Percentiles rank a stretch among this genome's conserved stretches.
These are phyloP conservation scores for Suhomyces tanzawaensis DNA, from an alignment of 805 yeast genomes.

Conservation along the genomic window DNA sequence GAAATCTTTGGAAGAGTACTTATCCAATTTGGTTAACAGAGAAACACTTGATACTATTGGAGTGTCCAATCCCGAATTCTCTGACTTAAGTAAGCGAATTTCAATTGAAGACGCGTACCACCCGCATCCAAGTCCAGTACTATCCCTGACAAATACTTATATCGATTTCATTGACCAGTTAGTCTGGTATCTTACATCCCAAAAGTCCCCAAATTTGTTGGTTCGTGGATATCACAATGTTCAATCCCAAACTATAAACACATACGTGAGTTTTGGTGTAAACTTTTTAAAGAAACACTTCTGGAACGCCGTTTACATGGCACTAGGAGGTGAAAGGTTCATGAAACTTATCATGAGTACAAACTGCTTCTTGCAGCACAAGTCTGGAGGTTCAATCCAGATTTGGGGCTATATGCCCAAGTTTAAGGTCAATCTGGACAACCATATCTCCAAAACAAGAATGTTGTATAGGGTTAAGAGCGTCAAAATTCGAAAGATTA, in stretches of 20 bases:
- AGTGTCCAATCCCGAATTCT: no score
- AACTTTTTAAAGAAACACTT: slow-evolving; percentile 38
- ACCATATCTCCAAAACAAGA: slow-evolving; percentile 12
- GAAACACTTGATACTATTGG: no score
- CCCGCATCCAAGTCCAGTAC: no score
- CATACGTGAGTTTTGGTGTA: slow-evolving; percentile 29
- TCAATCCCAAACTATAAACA: slow-evolving; percentile 22
- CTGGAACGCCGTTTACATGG: slow-evolving; percentile 43
- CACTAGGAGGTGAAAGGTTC: slow-evolving; percentile 42
- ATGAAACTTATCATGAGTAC: slow-evolving; percentile 35
- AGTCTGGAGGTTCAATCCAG: slow-evolving; percentile 16
- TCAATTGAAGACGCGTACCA: no score
- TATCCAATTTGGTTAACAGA: no score
- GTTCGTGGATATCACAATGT: slow-evolving; percentile 36
- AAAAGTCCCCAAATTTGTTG: slow-evolving; percentile 36
- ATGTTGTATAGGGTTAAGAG: slow-evolving; percentile 22
- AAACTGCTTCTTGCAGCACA: slow-evolving; percentile 24
- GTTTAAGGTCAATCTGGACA: not conserved
- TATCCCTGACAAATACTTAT: no score
- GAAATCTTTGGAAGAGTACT: no score
- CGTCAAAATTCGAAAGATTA: slow-evolving; percentile 1
- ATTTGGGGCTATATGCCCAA: slow-evolving; percentile 23
- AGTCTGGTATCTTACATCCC: slow-evolving; percentile 27
- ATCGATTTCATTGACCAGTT: slow-evolving; percentile 37
- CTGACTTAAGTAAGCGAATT: no score